These are phyloP conservation scores for Microcyclospora tardicrescens DNA, from an alignment of 2,329 filamentous ascomycete genomes.

Conservation along the genomic window DNA sequence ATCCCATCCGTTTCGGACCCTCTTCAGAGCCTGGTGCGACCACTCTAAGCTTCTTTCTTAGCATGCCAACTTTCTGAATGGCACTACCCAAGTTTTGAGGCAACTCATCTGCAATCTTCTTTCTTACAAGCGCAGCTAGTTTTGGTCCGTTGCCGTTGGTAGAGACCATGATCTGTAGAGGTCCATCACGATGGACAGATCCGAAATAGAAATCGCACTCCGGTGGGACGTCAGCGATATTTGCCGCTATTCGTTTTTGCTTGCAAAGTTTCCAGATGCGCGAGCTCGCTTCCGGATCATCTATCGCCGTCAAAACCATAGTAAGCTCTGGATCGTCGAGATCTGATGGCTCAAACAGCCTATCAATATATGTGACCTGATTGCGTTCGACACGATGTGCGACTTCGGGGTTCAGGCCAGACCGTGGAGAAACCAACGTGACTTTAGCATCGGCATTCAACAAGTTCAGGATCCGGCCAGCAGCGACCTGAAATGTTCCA, in stretches of 20 bases:
- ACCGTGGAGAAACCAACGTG: slow-evolving; percentile 64
- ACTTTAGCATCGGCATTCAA: slow-evolving; percentile 91
- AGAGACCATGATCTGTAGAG: slow-evolving; percentile 95
- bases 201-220: slow-evolving; percentile 99
- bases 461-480: slow-evolving; percentile 82
- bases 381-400: slow-evolving; percentile 61
- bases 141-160: slow-evolving; percentile 94
- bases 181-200: slow-evolving; percentile 85
- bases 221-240: slow-evolving; percentile 90
- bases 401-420: slow-evolving; percentile 80
- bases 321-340: slow-evolving; percentile 55
- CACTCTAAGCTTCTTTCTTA: slow-evolving; percentile 67
- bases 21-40: slow-evolving; percentile 60
- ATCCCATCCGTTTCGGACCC: slow-evolving; percentile 79
- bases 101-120: slow-evolving; percentile 63
- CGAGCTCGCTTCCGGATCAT: slow-evolving; percentile 83
- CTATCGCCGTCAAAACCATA: slow-evolving; percentile 88
- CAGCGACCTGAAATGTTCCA: slow-evolving; percentile 60
- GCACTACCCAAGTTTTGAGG: slow-evolving; percentile 73
- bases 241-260: slow-evolving; percentile 68
- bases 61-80: slow-evolving; percentile 67
- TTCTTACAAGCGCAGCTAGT: slow-evolving; percentile 72
- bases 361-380: slow-evolving; percentile 69
- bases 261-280: slow-evolving; percentile 91
- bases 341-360: slow-evolving; percentile 74